Evolutionary conservation across 2,329 filamentous ascomycete genomes (phyloP), one percentile per base, ranked within the genome.

Genomic region (Penicillium paneum): DNA sequence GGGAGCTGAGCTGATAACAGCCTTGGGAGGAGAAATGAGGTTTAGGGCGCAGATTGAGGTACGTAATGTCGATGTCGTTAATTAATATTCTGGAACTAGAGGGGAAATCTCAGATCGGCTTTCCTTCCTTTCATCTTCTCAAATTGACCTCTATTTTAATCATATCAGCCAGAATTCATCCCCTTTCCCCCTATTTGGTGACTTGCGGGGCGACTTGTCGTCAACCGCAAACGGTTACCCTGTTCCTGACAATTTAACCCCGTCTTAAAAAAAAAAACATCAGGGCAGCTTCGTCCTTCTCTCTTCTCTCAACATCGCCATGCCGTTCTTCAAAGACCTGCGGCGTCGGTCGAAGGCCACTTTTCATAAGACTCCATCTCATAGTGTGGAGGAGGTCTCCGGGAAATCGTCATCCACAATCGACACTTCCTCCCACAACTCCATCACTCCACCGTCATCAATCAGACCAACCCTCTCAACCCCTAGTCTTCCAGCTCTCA

Each of bases 321-420:
- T 79, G 78, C 71, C 86, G 40, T 90, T 95, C 68, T 80, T 94
- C 66, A 90, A 85, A 73, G 85, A 88, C 68, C 76, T 96, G 53
- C 88, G 90, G 64, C 84, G 90, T 64, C 86, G 87, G 64, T 94
- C 89, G 53, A 87, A 81, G 71, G 83, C 86, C 57, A 91, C 86
- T 78, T 87, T 91, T 74, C 84, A 82, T 55, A 64, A 65, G 49
- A 63, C 62, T 26, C 48, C 62, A 29, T 59, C 65, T 8, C 66
- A 79, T 38, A 83, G 78, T 64, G 82, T 80, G 63, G 84, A 83
- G 31, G 80, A 84, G 49, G 82, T 83, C 35, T 85, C 84, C 12
- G 88, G 81, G 68, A 80, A 82, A 61, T 85, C 83, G 12, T 81
- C 83, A 10, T 85, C 83, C 12, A 86, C 83, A 3, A 68, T 85